A percentile compares a stretch with the other conserved stretches of the same genome.
phyloP scores from a whole-genome alignment of 306 rosid genomes.

The Glycine latifolia region DNA sequence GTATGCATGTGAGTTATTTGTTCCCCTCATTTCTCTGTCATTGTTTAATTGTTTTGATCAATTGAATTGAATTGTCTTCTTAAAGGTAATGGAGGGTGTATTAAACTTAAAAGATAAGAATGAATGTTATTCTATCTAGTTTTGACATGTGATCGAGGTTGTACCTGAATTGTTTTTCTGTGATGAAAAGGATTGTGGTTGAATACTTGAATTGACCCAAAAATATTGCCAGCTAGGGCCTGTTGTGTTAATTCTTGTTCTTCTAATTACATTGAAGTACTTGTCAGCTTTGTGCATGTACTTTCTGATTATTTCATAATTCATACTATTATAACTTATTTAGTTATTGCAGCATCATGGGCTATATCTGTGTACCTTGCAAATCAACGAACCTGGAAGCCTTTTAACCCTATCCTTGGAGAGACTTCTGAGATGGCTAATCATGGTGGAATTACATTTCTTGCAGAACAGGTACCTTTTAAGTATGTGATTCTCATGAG shows the following conservation, averaged over 20 bases:
- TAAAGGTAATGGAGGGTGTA: background rate
- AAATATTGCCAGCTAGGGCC: slow-evolving; percentile 2
- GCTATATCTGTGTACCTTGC: slow-evolving; percentile 95
- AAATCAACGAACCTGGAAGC: slow-evolving; percentile 96
- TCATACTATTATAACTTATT: slow-evolving; percentile 14
- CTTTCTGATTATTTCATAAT: slow-evolving; percentile 24
- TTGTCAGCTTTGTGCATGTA: slow-evolving; percentile 2
- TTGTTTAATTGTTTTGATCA: slow-evolving; percentile 6
- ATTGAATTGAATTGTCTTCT: background rate
- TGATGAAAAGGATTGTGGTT: background rate
- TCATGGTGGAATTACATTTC: slow-evolving; percentile 77
- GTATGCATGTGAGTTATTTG: slow-evolving; percentile 70
- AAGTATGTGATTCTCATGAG: slow-evolving; percentile 37
- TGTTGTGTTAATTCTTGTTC: slow-evolving; percentile 26
- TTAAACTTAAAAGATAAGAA: slow-evolving; percentile 13
- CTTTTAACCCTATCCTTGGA: slow-evolving; percentile 96
- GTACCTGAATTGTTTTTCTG: background rate
- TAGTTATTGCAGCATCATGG: slow-evolving; percentile 79
- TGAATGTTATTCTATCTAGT: slow-evolving; percentile 15
- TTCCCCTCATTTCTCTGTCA: slow-evolving; percentile 15
- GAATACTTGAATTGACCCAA: background rate
- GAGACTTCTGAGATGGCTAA: slow-evolving; percentile 91
- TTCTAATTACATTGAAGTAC: slow-evolving; percentile 24
- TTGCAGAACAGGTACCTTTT: slow-evolving; percentile 86
- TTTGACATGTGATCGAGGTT: slow-evolving; percentile 2